Conservation (phyloP, 1,139 yeast species). For the Taiozyma sp. region DNA sequence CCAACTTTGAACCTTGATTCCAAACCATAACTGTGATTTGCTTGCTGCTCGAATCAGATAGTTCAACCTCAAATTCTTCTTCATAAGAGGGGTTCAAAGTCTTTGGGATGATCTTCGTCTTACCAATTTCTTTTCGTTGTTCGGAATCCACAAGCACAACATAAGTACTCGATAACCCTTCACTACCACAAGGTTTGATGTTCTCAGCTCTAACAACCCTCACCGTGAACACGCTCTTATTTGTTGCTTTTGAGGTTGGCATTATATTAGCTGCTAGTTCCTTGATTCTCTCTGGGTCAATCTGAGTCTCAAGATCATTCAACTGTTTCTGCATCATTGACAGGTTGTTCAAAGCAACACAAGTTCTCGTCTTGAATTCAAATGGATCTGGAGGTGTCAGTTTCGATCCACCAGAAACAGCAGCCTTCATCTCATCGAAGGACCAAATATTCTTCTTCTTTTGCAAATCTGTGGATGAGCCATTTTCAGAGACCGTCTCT, state of each 20-base stretch:
- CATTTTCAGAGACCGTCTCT: slow-evolving; percentile 21
- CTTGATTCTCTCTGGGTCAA: slow-evolving; percentile 62
- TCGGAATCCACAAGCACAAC: slow-evolving; percentile 63
- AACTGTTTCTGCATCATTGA: slow-evolving; percentile 57
- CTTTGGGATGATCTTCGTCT: slow-evolving; percentile 61
- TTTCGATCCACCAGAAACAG: slow-evolving; percentile 31
- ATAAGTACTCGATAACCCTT: slow-evolving; percentile 59
- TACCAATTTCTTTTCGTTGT: slow-evolving; percentile 56
- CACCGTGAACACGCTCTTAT: slow-evolving; percentile 60
- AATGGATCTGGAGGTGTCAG: slow-evolving; percentile 50
- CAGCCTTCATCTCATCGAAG: slow-evolving; percentile 46
- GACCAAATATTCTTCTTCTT: slow-evolving; percentile 32
- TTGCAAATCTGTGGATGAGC: slow-evolving; percentile 11
- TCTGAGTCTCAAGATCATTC: slow-evolving; percentile 52
- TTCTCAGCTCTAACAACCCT: slow-evolving; percentile 69
- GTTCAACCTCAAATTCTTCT: slow-evolving; percentile 72
- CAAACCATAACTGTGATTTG: slow-evolving; percentile 63
- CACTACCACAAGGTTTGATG: slow-evolving; percentile 47
- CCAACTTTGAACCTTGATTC: slow-evolving; percentile 52
- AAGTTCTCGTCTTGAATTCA: slow-evolving; percentile 58
- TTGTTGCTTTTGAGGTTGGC: slow-evolving; percentile 32
- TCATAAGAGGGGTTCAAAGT: slow-evolving; percentile 81
- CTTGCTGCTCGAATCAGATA: slow-evolving; percentile 28
- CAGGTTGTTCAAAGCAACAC: slow-evolving; percentile 73
- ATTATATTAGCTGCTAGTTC: slow-evolving; percentile 34